A percentile compares a stretch with the other conserved stretches of the same genome.
phyloP scores from a whole-genome alignment of 257 asterid genomes.

The Cruciata laevipes region DNA sequence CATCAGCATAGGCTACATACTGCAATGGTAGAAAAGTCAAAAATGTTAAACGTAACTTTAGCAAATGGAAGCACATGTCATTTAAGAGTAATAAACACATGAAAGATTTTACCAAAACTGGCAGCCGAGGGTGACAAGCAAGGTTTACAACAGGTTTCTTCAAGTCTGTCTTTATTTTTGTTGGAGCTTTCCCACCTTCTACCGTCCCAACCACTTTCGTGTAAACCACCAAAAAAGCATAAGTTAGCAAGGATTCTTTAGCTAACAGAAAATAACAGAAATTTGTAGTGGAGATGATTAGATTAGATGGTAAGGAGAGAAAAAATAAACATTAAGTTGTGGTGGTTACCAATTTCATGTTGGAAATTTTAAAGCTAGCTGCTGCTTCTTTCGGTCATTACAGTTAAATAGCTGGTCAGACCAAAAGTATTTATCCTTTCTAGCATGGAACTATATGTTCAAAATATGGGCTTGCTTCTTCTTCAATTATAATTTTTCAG shows the following conservation, averaged over 20 bases:
- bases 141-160: slow-evolving; percentile 97
- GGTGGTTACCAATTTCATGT: neutral
- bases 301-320: neutral
- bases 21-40: slow-evolving; percentile 32
- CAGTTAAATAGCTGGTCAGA: neutral
- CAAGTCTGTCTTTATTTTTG: slow-evolving; percentile 95
- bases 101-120: slow-evolving; percentile 63
- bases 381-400: neutral
- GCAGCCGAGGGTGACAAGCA: slow-evolving; percentile 99
- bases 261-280: neutral
- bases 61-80: slow-evolving; percentile 4
- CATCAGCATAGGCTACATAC: slow-evolving; percentile 99
- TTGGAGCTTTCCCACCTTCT: slow-evolving; percentile 97
- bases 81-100: neutral
- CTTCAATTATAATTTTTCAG: neutral
- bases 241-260: neutral
- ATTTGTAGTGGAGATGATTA: neutral
- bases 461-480: neutral
- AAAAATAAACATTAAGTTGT: neutral
- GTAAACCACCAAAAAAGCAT: slow-evolving; percentile 27
- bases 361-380: slow-evolving; percentile 3
- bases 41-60: slow-evolving; percentile 19
- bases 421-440: neutral
- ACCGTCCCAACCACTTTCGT: slow-evolving; percentile 91
- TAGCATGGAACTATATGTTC: neutral